Percentiles rank a stretch among this genome's conserved stretches.
These are phyloP conservation scores for Diplodia sapinea DNA, from an alignment of 2,329 filamentous ascomycete species.

Conservation along the genomic window DNA sequence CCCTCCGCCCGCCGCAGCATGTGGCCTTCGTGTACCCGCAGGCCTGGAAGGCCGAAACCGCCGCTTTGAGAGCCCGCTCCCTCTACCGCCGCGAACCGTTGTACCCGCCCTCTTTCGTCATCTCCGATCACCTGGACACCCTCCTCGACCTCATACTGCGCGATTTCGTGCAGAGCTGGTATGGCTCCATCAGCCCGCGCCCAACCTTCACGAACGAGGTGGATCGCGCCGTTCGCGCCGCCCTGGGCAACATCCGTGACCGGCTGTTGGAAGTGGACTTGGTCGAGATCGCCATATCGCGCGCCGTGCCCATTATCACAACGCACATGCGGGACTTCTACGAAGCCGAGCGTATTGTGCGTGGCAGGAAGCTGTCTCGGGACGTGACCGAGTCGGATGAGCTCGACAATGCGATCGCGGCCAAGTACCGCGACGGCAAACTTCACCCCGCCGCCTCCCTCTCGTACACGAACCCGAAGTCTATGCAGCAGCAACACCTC, in stretches of 20 bases:
- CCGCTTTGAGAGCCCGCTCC: constrained; percentile 68
- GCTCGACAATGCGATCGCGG: constrained; percentile 92
- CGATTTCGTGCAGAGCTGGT: constrained; percentile 91
- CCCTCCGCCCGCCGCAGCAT: constrained; percentile 40
- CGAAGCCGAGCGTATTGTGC: constrained; percentile 83
- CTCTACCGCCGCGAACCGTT: constrained; percentile 72
- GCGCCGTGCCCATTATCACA: constrained; percentile 86
- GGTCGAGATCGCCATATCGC: constrained; percentile 80
- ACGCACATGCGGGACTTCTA: constrained; percentile 89
- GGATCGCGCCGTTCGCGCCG: constrained; percentile 76
- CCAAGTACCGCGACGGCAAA: constrained; percentile 86
- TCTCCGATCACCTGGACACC: constrained; percentile 80
- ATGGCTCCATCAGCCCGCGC: constrained; percentile 80
- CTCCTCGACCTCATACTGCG: constrained; percentile 77
- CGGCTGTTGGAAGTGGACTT: constrained; percentile 78
- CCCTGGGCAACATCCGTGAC: constrained; percentile 73
- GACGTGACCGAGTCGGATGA: constrained; percentile 96
- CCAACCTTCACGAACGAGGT: constrained; percentile 84
- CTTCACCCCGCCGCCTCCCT: constrained; percentile 85
- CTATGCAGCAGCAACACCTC: constrained; percentile 86
- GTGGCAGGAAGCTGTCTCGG: constrained; percentile 84
- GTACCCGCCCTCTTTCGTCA: constrained; percentile 74
- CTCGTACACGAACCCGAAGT: constrained; percentile 81
- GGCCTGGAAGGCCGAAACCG: constrained; percentile 73
- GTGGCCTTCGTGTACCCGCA: constrained; percentile 66